Conservation (phyloP, 1,284 basidiomycete species). For the Cryptococcus wingfieldii region DNA sequence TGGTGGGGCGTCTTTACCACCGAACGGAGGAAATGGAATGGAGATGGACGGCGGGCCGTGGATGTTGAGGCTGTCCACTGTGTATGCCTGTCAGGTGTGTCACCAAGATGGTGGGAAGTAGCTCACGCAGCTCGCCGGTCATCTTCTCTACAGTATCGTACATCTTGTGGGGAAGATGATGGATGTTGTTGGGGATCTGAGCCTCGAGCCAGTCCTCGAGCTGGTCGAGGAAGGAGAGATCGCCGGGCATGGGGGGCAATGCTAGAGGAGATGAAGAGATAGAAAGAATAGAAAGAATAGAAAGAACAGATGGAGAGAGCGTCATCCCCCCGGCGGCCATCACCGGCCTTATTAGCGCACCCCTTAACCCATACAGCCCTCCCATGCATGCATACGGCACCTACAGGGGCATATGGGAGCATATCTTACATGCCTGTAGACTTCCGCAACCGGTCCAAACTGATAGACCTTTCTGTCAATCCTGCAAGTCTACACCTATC, state of each 20-base stretch:
- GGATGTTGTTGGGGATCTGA: slow-evolving; percentile 43
- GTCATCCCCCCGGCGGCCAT: background rate
- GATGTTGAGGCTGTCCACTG: slow-evolving; percentile 46
- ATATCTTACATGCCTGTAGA: too few species aligned
- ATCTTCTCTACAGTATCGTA: slow-evolving; percentile 45
- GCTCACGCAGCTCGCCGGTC: slow-evolving; percentile 44
- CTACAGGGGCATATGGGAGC: too few species aligned
- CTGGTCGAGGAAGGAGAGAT: slow-evolving; percentile 41
- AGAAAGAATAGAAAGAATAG: background rate
- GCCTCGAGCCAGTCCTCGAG: slow-evolving; percentile 47
- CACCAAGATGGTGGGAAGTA: background rate
- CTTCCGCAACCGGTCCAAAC: too few species aligned
- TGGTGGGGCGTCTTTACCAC: slow-evolving; percentile 25
- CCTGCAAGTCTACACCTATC: too few species aligned
- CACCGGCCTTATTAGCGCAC: background rate
- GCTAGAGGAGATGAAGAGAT: background rate
- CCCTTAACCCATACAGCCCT: too few species aligned
- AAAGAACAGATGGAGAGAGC: background rate
- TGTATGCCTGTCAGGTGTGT: background rate
- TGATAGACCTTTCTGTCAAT: too few species aligned
- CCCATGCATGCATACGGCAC: too few species aligned
- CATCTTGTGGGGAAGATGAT: slow-evolving; percentile 43
- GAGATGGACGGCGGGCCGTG: slow-evolving; percentile 44
- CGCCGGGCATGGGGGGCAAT: slow-evolving; percentile 30
- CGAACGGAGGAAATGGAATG: slow-evolving; percentile 46